Base-by-base conservation (phyloP, 139 green algal species). In the Limnomonas spitsbergensis region DNA sequence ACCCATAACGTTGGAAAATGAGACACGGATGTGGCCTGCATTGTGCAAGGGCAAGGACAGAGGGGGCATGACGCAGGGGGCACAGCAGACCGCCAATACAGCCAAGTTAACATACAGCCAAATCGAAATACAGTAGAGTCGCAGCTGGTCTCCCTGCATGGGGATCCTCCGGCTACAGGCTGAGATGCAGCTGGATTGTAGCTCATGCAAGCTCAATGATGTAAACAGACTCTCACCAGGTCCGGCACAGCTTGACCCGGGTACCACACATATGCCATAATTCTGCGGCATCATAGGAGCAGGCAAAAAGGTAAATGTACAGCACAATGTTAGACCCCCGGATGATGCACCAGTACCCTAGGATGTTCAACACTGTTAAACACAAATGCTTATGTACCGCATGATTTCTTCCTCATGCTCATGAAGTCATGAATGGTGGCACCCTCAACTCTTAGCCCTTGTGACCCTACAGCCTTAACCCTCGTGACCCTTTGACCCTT, bases 201-300 rank as follows among this genome's bases (percentile, higher is more conserved):
- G n/a, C n/a, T n/a, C n/a, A n/a, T n/a, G n/a, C n/a, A 61, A 61
- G 14, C 20, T 61, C 47, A 61, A 14, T 61, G 47, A 29, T 61
- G 20, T 61, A 20, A 61, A 61, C 14, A 20, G 14, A 61, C 20
- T 61, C 78, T 69, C 53, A 81, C 94, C 94, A 26, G 91, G 90
- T 20, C 38, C 53, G 29, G 94, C 95, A 77, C 92, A 97, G 0
- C 88, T 78, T 27, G 83, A 92, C 9, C 95, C 94, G 0, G 94
- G 92, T 26, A 98, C 95, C 14, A 82, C 69, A 2, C 38, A 42
- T n/a, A 99, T 91, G 34, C 89, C 87, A 86, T 95, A 87, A 29
- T 82, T 68, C 70, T 92, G 69, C n/a, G n/a, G n/a, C n/a, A 61
- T 29, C 14, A 61, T 61, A 61, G 20, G 47, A 14, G 47, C 47